Base-by-base conservation (phyloP, 202 grass and related monocot species). In the Zizania palustris region DNA sequence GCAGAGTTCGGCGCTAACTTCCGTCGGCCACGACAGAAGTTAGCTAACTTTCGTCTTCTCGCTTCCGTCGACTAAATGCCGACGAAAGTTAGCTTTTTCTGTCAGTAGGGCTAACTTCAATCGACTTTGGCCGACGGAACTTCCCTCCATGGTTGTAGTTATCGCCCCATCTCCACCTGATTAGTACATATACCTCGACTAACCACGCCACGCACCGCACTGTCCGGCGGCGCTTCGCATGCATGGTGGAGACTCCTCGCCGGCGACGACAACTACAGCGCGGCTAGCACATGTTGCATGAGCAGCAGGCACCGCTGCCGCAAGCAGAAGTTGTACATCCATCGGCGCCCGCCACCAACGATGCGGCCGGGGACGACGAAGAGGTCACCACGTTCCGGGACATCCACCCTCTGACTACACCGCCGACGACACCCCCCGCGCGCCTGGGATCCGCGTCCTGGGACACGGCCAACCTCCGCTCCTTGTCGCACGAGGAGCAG, bases 271-370 rank as follows among this genome's bases (percentile, higher is more conserved):
- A 2, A 28, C 28, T 2, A 28, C 28, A 43, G 21, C 51, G 53
- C 35, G 18, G 62, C n/a, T 63, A 51, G 81, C 79, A 83, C 87
- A 93, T 93, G 90, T 93, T 90, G 87, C 76, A 87, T 93, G 87
- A 89, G 76, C 86, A 79, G 72, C 83, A 61, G 41, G 54, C 75
- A 55, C 74, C 28, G 28, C 28, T 2, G 2, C 28, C 28, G 28
- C 28, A 28, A 28, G 28, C 28, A 28, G 28, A 2, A 28, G 28
- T 2, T 28, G 1, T 69, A 14, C 49, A 51, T 5, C 16, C 81
- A 2, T 61, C 74, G 33, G 66, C 77, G 13, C 65, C 65, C 11
- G 58, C 51, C 38, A 13, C 50, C 38, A 59, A 71, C 14, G 48
- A 84, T 45, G 46, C 22, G 22, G 66, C n/a, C 15, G 60, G 7